Base-by-base conservation (phyloP, 768 basidiomycete species). In the Phylloporus sp. region DNA sequence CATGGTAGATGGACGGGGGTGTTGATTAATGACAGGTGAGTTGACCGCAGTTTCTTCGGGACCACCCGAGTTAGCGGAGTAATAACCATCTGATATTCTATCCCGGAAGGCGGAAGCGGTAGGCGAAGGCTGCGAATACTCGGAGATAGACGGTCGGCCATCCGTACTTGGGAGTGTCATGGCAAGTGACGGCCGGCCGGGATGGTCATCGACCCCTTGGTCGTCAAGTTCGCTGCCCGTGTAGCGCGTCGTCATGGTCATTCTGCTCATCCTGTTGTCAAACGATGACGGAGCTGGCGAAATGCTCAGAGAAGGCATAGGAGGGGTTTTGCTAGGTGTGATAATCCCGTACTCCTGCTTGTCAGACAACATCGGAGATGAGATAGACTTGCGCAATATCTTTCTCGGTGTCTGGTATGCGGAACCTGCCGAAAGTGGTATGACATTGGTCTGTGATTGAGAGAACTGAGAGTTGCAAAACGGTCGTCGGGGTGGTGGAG, bases 101-200 rank as follows among this genome's bases (percentile, higher is more conserved):
- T 88, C 86, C 24, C 81, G 80, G 70, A 91, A 91, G n/a, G 85
- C 86, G n/a, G 88, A 89, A 6, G 77, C 82, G 4, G 87, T 86
- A 2, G 88, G 88, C 10, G 88, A 90, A 5, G 79, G 75, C 56
- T 82, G 81, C 10, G 85, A 84, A 64, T 85, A 85, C 48, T 82
- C 80, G 12, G 86, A 87, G 26, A 83, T 56, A 18, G 86, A 86
- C 4, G 73, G 79, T 35, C 84, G 75, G 16, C 61, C 59, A 12
- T 65, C 63, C 16, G 58, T 55, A 67, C 76, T 57, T 63, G 66
- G 62, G 4, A 78, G 65, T 22, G 84, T 84, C 41, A 81, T 56
- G 18, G 79, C 73, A 53, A 82, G 66, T 2, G 84, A 85, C 27
- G 71, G 70, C 47, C 81, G 63, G 13, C 62, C 71, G 2, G 54